Evolutionary conservation across 1,284 basidiomycete species (phyloP).

Genomic region (Trametes hirsuta): DNA sequence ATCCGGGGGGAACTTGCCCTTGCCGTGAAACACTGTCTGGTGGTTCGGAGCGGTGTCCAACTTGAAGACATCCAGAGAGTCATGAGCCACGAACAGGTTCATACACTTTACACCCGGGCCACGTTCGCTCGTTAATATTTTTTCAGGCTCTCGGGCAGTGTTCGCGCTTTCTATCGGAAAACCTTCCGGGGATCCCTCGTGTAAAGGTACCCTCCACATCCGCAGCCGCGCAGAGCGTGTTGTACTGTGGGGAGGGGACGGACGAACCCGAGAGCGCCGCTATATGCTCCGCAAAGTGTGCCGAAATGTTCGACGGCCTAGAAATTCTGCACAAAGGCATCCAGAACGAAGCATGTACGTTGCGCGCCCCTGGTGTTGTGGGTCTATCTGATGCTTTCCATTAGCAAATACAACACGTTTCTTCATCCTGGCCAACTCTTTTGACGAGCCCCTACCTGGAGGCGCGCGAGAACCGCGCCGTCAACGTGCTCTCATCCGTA

Average conservation of each 20-base stretch:
- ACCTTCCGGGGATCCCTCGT: conserved; percentile 54
- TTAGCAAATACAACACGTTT: conserved; percentile 70
- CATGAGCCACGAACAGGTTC: conserved; percentile 77
- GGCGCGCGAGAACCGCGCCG: conserved; percentile 21
- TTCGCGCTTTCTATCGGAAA: conserved; percentile 52
- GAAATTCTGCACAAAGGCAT: conserved; percentile 61
- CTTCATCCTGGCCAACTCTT: conserved; percentile 50
- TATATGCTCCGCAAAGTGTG: conserved; percentile 71
- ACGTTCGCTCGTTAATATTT: background rate
- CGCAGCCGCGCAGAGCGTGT: conserved; percentile 60
- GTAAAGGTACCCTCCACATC: conserved; percentile 70
- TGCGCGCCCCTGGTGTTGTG: background rate
- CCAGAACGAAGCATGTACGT: conserved; percentile 62
- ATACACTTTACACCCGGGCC: conserved; percentile 5
- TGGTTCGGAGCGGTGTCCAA: conserved; percentile 58
- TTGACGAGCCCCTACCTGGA: conserved; percentile 29
- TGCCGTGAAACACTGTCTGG: conserved; percentile 68
- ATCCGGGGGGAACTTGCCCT: conserved; percentile 62
- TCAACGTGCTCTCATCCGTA: conserved; percentile 44
- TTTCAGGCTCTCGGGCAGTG: conserved; percentile 79
- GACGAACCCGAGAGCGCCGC: conserved; percentile 58
- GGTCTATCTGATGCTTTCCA: conserved; percentile 1
- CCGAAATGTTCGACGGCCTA: conserved; percentile 57
- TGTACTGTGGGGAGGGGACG: conserved; percentile 35
- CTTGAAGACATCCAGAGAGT: conserved; percentile 55